Conservation (phyloP, 129 eudicot species). For the Sambucus nigra region DNA sequence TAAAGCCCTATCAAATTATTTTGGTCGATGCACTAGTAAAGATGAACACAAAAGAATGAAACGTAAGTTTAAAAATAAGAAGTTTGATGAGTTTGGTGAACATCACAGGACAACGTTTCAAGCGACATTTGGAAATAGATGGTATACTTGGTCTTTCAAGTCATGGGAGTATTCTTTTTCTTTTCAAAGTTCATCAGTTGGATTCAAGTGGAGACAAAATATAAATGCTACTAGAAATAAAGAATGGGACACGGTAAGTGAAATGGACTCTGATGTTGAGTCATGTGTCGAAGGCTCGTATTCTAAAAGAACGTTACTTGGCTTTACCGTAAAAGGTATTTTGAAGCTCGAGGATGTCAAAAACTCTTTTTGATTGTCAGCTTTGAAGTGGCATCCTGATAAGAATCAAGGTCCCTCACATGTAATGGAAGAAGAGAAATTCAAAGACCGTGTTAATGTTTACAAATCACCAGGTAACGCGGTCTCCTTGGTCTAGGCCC, state of each 20-base stretch:
- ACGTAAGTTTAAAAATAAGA: conserved; percentile 32
- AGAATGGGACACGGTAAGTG: conserved; percentile 37
- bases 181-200: conserved; percentile 32
- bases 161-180: conserved; percentile 29
- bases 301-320: conserved; percentile 61
- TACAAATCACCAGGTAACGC: conserved; percentile 72
- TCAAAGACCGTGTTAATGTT: conserved; percentile 65
- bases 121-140: conserved; percentile 44
- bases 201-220: conserved; percentile 50
- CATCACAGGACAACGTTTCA: conserved; percentile 31
- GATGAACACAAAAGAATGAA: too few species aligned
- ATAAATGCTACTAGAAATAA: conserved; percentile 8
- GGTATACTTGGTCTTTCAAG: conserved; percentile 50
- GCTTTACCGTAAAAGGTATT: conserved; percentile 63
- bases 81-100: conserved; percentile 42
- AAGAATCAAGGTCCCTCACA: conserved; percentile 78
- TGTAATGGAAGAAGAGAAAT: conserved; percentile 85
- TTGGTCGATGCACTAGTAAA: too few species aligned
- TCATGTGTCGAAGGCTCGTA: conserved; percentile 32
- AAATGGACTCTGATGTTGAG: conserved; percentile 37
- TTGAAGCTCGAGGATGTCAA: conserved; percentile 75
- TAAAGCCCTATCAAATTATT: too few species aligned
- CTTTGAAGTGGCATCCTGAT: conserved; percentile 98
- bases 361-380: conserved; percentile 81
- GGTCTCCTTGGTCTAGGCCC: conserved; percentile 29